Percentiles rank a stretch among this genome's conserved stretches.
These are phyloP conservation scores for Aspergillus neoniger DNA, from an alignment of 2,329 filamentous ascomycete genomes.

Conservation along the genomic window DNA sequence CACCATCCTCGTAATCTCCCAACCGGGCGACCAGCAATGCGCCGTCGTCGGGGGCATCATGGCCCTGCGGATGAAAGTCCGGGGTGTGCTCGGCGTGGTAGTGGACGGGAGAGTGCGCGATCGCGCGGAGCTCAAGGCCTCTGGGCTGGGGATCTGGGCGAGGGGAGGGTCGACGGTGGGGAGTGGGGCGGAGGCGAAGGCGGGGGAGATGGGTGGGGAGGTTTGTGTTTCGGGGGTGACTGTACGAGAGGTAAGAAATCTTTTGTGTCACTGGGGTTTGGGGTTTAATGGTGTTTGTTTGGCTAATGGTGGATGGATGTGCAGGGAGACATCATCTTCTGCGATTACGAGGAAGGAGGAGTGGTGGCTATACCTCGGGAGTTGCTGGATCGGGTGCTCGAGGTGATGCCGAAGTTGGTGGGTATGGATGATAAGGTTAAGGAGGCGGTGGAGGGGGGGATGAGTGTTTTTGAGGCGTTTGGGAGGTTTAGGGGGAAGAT, in stretches of 20 bases:
- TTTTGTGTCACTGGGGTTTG: not conserved
- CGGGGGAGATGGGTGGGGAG: conserved; percentile 43
- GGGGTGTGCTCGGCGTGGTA: conserved; percentile 63
- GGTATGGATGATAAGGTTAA: conserved; percentile 63
- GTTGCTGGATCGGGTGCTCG: conserved; percentile 61
- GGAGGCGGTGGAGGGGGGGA: conserved; percentile 63
- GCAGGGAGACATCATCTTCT: conserved; percentile 68
- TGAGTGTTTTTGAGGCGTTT: conserved; percentile 67
- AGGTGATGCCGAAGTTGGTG: conserved; percentile 57
- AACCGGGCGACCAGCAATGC: conserved; percentile 66
- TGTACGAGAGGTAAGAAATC: conserved; percentile 40
- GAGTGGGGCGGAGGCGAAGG: conserved; percentile 47
- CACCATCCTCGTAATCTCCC: conserved; percentile 67
- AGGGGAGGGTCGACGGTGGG: conserved; percentile 48
- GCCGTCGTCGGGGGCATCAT: conserved; percentile 77
- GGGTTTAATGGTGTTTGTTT: not conserved
- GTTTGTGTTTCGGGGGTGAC: conserved; percentile 44
- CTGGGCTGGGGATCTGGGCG: conserved; percentile 57
- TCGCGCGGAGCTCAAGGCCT: conserved; percentile 59
- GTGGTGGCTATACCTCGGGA: conserved; percentile 67
- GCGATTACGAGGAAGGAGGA: conserved; percentile 65
- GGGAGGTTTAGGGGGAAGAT: conserved; percentile 52
- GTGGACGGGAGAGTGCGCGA: conserved; percentile 70
- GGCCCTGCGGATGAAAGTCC: conserved; percentile 66
- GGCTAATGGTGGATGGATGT: not conserved